Percentiles rank a stretch among this genome's conserved stretches.
Evolutionary conservation across 306 rosid genomes (phyloP).

Genomic region (Vicia villosa): DNA sequence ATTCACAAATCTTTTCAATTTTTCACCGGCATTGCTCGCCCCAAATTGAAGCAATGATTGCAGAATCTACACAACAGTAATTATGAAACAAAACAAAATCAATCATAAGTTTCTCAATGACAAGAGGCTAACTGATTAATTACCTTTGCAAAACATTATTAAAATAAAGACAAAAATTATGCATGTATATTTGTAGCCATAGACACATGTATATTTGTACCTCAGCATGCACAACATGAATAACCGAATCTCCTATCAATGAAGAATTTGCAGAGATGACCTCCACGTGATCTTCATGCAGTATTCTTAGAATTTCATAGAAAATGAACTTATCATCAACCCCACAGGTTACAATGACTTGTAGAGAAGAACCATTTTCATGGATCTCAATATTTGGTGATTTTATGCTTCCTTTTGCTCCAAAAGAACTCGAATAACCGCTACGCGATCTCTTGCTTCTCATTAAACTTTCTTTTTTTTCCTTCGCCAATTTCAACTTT

Average conservation of each 20-base stretch:
- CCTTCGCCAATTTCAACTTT: conserved; percentile 44
- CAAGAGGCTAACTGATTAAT: no score
- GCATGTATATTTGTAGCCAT: no score
- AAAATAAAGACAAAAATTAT: no score
- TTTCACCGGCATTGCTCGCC: conserved; percentile 51
- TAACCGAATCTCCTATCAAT: conserved; percentile 34
- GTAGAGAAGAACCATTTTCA: conserved; percentile 52
- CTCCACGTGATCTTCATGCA: conserved; percentile 56
- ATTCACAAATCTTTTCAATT: conserved; percentile 50
- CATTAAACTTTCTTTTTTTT: conserved; percentile 46
- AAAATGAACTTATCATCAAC: conserved; percentile 51
- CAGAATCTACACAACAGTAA: conserved; percentile 46
- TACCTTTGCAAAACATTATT: no score
- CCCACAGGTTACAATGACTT: conserved; percentile 58
- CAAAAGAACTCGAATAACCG: conserved; percentile 5
- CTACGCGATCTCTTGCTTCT: conserved; percentile 41
- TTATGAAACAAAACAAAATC: background rate
- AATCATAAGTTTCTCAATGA: background rate
- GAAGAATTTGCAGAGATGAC: conserved; percentile 49
- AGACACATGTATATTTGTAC: no score
- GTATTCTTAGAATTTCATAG: conserved; percentile 54
- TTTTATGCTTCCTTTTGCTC: no score
- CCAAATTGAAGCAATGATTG: conserved; percentile 45
- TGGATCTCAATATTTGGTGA: conserved; percentile 60
- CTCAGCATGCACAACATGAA: no score